These are phyloP conservation scores for Trypanosoma lewisi DNA, from an alignment of 208 protist species.

Conservation along the genomic window DNA sequence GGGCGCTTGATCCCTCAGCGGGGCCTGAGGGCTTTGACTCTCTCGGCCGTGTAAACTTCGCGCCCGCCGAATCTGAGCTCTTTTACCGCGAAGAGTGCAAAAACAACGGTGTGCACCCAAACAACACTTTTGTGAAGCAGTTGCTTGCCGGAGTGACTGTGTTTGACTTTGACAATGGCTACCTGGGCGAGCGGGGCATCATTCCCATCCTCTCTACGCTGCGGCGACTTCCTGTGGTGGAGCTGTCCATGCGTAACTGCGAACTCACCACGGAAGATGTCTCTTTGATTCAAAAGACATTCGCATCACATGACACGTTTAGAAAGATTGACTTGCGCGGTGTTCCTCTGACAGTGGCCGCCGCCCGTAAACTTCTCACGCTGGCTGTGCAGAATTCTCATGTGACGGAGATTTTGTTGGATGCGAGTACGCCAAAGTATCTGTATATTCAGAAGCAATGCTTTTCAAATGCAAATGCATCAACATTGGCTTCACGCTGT, in stretches of 20 bases:
- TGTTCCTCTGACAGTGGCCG: conserved; percentile 44
- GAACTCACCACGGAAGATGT: conserved; percentile 52
- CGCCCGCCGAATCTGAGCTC: conserved; percentile 27
- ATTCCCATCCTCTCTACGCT: conserved; percentile 68
- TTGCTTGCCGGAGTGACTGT: conserved; percentile 39
- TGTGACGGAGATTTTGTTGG: conserved; percentile 61
- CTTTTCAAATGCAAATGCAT: conserved; percentile 43
- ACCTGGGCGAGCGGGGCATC: conserved; percentile 76
- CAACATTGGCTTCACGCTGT: conserved; percentile 35
- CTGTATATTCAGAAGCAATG: conserved; percentile 66
- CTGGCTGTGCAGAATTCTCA: conserved; percentile 49
- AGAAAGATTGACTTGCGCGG: conserved; percentile 75
- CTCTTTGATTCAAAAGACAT: conserved; percentile 40
- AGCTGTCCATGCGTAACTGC: conserved; percentile 51
- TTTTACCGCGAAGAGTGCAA: conserved; percentile 66
- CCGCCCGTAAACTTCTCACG: conserved; percentile 50
- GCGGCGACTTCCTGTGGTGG: conserved; percentile 41
- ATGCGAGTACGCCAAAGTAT: conserved; percentile 65
- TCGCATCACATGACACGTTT: conserved; percentile 57
- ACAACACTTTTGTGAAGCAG: conserved; percentile 67
- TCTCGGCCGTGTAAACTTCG: conserved; percentile 9
- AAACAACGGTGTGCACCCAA: conserved; percentile 24
- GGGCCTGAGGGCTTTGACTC: not conserved
- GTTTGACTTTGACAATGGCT: conserved; percentile 78
- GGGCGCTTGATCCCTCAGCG: no score